Evolutionary conservation across 2,329 filamentous ascomycete genomes (phyloP), one percentile per base, ranked within the genome.

Genomic region (Magnaporthiopsis incrustans): DNA sequence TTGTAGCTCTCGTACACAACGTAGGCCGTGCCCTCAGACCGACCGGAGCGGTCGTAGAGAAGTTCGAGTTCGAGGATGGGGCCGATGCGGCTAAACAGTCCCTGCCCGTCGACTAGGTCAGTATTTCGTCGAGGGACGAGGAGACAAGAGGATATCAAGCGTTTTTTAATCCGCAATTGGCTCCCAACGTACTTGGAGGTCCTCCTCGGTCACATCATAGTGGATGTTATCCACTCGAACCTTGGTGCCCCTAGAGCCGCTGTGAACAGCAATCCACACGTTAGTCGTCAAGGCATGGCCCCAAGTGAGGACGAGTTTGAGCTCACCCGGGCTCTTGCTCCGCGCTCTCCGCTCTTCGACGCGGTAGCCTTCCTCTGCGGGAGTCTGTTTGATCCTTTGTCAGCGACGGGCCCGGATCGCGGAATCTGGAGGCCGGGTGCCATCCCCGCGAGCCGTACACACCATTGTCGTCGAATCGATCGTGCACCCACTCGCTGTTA

Each of bases 401-500:
- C 32, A 63, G 61, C 61, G 30, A n/a, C 56, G 25, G 44, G 4
- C 44, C 15, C 14, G 53, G 26, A 59, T 57, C 35, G 33, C 6
- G 22, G 57, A 25, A 59, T 30, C 50, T 15, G 65, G 33, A 30
- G 12, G 64, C 53, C 12, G 32, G 27, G 15, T 61, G 33, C 32
- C 15, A 58, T 14, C 12, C 5, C 12, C 25, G 27, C 11, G n/a
- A 61, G 32, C 22, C 58, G 25, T 26, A 65, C 73, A 71, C 79
- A 84, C 88, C 82, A 74, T 88, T 84, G 72, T 91, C 90, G 75
- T 95, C 90, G 74, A 87, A 96, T 74, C 88, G 90, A 78, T 96
- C 91, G 75, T 97, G 93, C 70, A 97, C 91, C 93, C 93, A 97
- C 81, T 96, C 92, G 73, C 91, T 91, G 67, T 57, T 53, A n/a